These are phyloP conservation scores for Cystobasidium pallidum DNA, from an alignment of 1,284 basidiomycete genomes.

Conservation along the genomic window DNA sequence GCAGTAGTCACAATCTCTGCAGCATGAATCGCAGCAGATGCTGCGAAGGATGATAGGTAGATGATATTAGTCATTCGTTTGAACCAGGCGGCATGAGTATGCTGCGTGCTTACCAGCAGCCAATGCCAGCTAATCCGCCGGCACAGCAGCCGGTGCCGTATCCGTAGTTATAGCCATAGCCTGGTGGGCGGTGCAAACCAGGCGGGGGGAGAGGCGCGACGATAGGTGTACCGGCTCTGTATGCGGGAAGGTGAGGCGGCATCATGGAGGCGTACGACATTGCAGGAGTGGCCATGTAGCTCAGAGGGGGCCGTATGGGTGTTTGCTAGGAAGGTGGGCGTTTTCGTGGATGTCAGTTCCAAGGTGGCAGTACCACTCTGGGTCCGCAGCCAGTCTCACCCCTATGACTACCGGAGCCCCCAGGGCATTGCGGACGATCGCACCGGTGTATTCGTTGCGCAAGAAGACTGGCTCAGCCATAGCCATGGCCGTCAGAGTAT, in stretches of 20 bases:
- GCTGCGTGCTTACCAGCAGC: background rate
- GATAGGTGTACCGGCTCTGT: background rate
- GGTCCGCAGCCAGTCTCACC: background rate
- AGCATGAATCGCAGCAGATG: slow-evolving; percentile 28
- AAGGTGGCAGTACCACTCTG: background rate
- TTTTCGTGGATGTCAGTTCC: background rate
- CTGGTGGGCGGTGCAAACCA: background rate
- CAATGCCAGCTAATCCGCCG: slow-evolving; percentile 18
- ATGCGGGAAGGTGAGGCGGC: background rate
- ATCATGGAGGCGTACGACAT: slow-evolving; percentile 10
- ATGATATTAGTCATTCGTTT: too few species aligned
- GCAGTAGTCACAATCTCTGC: slow-evolving; percentile 14
- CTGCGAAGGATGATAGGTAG: slow-evolving; percentile 1
- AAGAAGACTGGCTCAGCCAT: slow-evolving; percentile 26
- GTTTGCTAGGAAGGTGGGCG: background rate
- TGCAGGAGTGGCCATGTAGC: slow-evolving; percentile 7
- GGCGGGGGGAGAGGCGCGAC: background rate
- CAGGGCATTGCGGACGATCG: background rate
- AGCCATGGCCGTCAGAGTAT: background rate
- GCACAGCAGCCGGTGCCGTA: slow-evolving; percentile 10
- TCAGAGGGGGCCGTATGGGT: background rate
- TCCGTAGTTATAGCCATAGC: background rate
- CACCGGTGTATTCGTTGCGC: slow-evolving; percentile 27
- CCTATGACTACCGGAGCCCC: slow-evolving; percentile 20
- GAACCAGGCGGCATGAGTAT: background rate